Percentiles rank a stretch among this genome's conserved stretches.
These are phyloP conservation scores for Camellia sinensis DNA, from an alignment of 148 eudicot genomes.

Conservation along the genomic window DNA sequence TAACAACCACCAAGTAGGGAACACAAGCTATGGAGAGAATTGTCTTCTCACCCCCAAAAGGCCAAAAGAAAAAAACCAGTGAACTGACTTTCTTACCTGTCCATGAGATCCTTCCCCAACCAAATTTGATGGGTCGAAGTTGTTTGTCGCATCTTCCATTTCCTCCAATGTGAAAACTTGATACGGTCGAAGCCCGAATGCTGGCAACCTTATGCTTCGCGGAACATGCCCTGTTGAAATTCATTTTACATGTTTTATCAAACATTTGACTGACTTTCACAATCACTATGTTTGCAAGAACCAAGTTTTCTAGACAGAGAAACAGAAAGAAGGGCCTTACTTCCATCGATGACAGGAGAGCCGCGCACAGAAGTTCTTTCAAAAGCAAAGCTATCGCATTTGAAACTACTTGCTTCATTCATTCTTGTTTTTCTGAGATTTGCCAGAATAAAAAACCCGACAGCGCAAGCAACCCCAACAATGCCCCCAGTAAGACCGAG, in stretches of 20 bases:
- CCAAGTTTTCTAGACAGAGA: neutral
- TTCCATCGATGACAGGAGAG: constrained; percentile 45
- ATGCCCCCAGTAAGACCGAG: constrained; percentile 63
- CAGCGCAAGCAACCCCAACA: constrained; percentile 34
- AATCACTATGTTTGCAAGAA: neutral
- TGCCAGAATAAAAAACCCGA: constrained; percentile 42
- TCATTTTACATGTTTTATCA: neutral
- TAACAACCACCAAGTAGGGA: no score
- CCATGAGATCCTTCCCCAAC: constrained; percentile 64
- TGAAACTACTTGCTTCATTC: constrained; percentile 18
- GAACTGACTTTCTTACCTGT: constrained; percentile 39
- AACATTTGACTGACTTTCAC: no score
- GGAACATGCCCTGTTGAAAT: constrained; percentile 56
- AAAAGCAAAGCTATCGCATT: constrained; percentile 43
- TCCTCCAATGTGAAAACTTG: constrained; percentile 69
- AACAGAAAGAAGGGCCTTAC: constrained; percentile 36
- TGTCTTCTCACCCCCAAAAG: neutral
- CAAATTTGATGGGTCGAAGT: constrained; percentile 64
- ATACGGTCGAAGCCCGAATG: constrained; percentile 70
- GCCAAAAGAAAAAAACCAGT: neutral
- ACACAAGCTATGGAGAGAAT: no score
- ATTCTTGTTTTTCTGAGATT: constrained; percentile 31
- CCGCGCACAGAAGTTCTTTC: constrained; percentile 39
- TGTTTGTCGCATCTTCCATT: constrained; percentile 83
- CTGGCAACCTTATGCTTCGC: constrained; percentile 49